Percentiles rank a stretch among this genome's conserved stretches.
Evolutionary conservation across 257 asterid genomes (phyloP).

Genomic region (Petrea volubilis): DNA sequence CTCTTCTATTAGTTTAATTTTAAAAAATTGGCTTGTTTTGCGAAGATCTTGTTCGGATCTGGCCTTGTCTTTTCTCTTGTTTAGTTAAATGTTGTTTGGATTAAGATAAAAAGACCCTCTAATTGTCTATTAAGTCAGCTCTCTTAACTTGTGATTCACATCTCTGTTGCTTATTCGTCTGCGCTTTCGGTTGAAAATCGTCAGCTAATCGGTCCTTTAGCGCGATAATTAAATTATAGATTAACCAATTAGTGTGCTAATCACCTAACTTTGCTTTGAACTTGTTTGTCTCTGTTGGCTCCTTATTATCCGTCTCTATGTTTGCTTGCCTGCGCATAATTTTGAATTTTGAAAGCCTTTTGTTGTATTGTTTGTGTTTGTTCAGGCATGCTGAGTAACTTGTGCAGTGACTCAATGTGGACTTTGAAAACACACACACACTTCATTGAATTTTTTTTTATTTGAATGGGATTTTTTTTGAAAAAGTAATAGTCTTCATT

Average conservation of each 20-base stretch:
- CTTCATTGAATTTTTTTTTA: no score
- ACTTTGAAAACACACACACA: background rate
- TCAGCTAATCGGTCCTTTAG: conserved; percentile 17
- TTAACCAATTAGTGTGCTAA: background rate
- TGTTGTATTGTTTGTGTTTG: background rate
- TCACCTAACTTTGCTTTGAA: background rate
- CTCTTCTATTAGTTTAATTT: background rate
- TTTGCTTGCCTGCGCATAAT: background rate
- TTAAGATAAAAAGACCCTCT: conserved; percentile 3
- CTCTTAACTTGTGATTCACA: background rate
- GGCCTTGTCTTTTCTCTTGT: background rate
- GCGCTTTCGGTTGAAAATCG: background rate
- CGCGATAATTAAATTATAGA: background rate
- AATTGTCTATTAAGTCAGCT: background rate
- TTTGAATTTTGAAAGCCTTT: background rate
- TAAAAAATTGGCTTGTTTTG: background rate
- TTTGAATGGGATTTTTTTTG: no score
- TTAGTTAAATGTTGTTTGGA: conserved; percentile 12
- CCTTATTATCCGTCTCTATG: background rate
- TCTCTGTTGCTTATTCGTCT: background rate
- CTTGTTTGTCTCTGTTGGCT: background rate
- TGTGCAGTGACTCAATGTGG: background rate
- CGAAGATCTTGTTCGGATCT: conserved; percentile 25
- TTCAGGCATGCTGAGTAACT: background rate
- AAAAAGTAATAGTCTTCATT: no score